These are phyloP conservation scores for Hyparrhenia diplandra DNA, from an alignment of 176 grass and related monocot species.

Conservation along the genomic window DNA sequence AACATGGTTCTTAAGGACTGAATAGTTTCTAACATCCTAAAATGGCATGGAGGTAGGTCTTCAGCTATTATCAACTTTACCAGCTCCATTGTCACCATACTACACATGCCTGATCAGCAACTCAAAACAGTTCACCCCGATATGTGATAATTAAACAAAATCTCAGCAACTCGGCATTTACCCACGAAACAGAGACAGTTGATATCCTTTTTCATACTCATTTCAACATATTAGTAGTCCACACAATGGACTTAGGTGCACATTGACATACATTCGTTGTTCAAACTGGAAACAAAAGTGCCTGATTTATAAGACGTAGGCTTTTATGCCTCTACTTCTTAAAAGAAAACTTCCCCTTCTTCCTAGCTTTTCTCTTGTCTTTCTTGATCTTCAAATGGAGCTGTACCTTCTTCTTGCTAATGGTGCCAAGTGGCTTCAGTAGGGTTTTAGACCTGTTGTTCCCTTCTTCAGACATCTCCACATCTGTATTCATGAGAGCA, in stretches of 20 bases:
- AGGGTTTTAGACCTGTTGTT: too few species aligned
- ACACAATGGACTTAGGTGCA: conserved; percentile 1
- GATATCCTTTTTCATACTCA: neutral
- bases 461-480: too few species aligned
- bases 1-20: neutral
- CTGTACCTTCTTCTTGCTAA: too few species aligned
- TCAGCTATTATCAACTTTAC: neutral
- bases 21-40: neutral
- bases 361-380: conserved; percentile 43
- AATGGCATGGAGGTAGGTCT: neutral
- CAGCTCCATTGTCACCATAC: neutral
- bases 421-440: too few species aligned
- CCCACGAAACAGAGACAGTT: neutral
- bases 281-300: conserved; percentile 17
- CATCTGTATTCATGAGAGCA: too few species aligned
- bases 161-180: neutral
- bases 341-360: conserved; percentile 54
- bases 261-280: conserved; percentile 7
- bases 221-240: neutral
- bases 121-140: neutral
- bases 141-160: neutral
- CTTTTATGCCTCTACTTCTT: conserved; percentile 27
- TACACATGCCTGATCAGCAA: neutral
- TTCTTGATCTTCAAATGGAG: too few species aligned
- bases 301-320: neutral